These are phyloP conservation scores for Xylaria intraflava DNA, from an alignment of 495 filamentous ascomycete species.

Conservation along the genomic window DNA sequence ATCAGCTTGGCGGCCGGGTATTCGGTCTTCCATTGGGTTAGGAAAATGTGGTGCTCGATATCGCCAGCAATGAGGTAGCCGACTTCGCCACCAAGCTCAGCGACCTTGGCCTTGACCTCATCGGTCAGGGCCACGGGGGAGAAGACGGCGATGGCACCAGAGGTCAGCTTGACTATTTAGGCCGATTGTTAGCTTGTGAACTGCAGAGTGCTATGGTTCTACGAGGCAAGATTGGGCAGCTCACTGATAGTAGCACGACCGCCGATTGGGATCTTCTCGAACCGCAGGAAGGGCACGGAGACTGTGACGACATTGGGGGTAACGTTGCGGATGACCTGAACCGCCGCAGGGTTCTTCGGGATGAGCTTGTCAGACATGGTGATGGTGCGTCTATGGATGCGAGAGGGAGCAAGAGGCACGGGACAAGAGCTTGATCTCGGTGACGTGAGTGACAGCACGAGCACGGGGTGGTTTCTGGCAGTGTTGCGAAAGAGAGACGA, in stretches of 20 bases:
- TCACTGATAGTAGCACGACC: constrained; percentile 80
- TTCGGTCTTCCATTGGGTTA: constrained; percentile 72
- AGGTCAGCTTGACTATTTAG: constrained; percentile 61
- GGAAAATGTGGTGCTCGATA: constrained; percentile 87
- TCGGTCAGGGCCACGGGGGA: constrained; percentile 79
- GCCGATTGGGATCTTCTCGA: constrained; percentile 73
- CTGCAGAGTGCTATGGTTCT: neutral
- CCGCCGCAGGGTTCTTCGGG: constrained; percentile 58
- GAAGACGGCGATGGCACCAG: constrained; percentile 80
- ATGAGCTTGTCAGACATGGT: constrained; percentile 43
- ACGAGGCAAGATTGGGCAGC: constrained; percentile 12
- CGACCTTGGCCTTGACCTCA: constrained; percentile 62
- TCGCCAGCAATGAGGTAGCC: constrained; percentile 82
- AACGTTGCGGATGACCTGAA: constrained; percentile 82
- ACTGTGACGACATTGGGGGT: constrained; percentile 74
- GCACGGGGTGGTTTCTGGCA: neutral
- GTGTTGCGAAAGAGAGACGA: neutral
- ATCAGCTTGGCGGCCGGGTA: constrained; percentile 75
- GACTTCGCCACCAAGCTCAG: constrained; percentile 62
- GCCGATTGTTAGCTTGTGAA: neutral
- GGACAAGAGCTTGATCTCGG: neutral
- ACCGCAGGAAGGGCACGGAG: constrained; percentile 78
- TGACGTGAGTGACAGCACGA: neutral
- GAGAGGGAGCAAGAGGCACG: neutral
- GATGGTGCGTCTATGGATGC: constrained; percentile 5